Conservation (phyloP, 441 rosid genomes). For the Rhodomyrtus psidioides region DNA sequence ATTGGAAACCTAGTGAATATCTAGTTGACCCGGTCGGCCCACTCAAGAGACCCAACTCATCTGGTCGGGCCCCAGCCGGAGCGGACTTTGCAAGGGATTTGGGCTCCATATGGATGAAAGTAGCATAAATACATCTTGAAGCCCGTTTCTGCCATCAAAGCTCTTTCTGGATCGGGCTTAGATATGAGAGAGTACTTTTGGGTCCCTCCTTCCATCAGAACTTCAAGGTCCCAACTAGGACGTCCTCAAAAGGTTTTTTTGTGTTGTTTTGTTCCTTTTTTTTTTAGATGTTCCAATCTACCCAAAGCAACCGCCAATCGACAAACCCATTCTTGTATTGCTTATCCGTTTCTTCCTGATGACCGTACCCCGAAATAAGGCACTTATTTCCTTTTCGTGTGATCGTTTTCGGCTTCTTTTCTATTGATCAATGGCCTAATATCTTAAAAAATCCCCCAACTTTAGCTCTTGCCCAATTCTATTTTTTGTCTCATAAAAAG, state of each 20-base stretch:
- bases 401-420: too few relatives aligned
- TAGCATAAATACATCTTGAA: background rate
- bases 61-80: too few relatives aligned
- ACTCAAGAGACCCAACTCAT: too few relatives aligned
- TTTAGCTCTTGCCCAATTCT: too few relatives aligned
- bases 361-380: background rate
- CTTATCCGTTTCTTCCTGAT: background rate
- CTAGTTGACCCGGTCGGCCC: too few relatives aligned
- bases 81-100: too few relatives aligned
- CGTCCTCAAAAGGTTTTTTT: background rate
- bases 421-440: too few relatives aligned
- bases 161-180: background rate
- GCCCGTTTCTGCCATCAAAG: background rate
- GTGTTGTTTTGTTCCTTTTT: too few relatives aligned
- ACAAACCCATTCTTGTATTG: background rate
- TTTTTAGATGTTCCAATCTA: background rate
- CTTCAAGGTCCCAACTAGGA: background rate
- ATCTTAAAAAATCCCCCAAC: too few relatives aligned
- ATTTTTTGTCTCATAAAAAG: too few relatives aligned
- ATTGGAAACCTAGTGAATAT: too few relatives aligned
- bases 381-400: background rate
- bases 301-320: background rate
- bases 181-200: background rate
- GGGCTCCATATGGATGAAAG: background rate
- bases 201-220: background rate